phyloP scores from a whole-genome alignment of 805 yeast genomes.

The Kodamaea jinghongensis region DNA sequence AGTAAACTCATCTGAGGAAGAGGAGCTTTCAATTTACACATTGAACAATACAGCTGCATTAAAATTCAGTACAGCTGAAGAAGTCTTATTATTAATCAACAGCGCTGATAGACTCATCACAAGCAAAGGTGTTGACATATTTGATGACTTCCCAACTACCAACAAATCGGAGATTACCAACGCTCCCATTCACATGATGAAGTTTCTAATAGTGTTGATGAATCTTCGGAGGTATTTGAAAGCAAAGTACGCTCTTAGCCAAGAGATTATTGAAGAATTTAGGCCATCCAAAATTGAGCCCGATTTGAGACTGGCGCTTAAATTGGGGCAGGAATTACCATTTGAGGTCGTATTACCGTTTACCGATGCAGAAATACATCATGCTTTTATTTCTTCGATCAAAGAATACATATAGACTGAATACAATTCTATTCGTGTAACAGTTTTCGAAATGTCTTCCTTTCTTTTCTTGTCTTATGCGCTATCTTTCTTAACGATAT shows the following conservation, averaged over 20 bases:
- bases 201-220: slow-evolving; percentile 8
- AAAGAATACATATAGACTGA: slow-evolving; percentile 1
- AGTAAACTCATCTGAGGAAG: slow-evolving; percentile 13
- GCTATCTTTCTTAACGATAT: slow-evolving; percentile 1
- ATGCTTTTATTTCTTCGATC: background rate
- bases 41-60: slow-evolving; percentile 39
- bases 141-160: background rate
- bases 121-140: slow-evolving; percentile 39
- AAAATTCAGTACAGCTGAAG: slow-evolving; percentile 47
- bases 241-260: slow-evolving; percentile 19
- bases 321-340: background rate
- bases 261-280: slow-evolving; percentile 24
- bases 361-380: background rate
- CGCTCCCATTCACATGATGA: slow-evolving; percentile 18
- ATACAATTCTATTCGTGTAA: background rate
- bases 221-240: slow-evolving; percentile 20
- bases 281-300: slow-evolving; percentile 28
- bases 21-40: slow-evolving; percentile 25
- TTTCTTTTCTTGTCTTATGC: background rate
- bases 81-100: slow-evolving; percentile 43
- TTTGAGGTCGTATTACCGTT: background rate
- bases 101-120: slow-evolving; percentile 44
- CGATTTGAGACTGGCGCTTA: slow-evolving; percentile 26
- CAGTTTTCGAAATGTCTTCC: background rate
- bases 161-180: background rate